Evolutionary conservation across 1,284 basidiomycete genomes (phyloP), one percentile per base, ranked within the genome.

Genomic region (Chondrostereum purpureum): DNA sequence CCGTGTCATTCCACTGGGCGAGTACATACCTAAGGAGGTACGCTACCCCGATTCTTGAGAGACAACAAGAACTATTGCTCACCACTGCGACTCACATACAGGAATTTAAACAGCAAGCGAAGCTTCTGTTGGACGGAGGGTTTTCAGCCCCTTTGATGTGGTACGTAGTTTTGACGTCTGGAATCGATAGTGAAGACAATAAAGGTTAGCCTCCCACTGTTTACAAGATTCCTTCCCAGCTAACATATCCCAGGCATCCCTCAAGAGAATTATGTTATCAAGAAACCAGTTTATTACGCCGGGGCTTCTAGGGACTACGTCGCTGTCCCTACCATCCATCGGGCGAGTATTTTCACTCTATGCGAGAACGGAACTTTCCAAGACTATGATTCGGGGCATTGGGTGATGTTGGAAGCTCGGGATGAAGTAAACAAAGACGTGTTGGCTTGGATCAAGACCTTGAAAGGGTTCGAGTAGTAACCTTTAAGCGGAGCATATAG

Each of bases 281-380:
- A 43, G 2, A 55, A 57, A 33, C 66, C 61, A 0, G 58, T 59
- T 0, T 67, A 66, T 53, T 65, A 59, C 48, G 66, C 55, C 4
- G 59, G 54, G 0, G 53, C 58, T 6, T 49, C 48, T 34, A 49
- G 57, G 6, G 65, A 68, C 46, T 46, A 49, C 17, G 44, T 65
- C 40, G 54, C 50, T 47, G 6, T 55, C 19, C 47, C 62, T 12
- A 43, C 37, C 2, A 17, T 59, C 5, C 49, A 45, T 12, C 47
- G 50, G 17, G 36, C 44, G 5, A 21, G n/a, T 6, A 45, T 56
- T 13, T 44, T 52, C 31, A 40, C 52, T 34, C 54, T 51, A 37
- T 62, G 61, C 47, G 46, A 59, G 16, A 54, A 63, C 17, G 33
- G 59, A 12, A 66, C 61, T 0, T 44, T 63, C n/a, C 53, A 52